Evolutionary conservation across 768 basidiomycete species (phyloP), one percentile per base, ranked within the genome.

Genomic region (Candolleomyces eurysporus): DNA sequence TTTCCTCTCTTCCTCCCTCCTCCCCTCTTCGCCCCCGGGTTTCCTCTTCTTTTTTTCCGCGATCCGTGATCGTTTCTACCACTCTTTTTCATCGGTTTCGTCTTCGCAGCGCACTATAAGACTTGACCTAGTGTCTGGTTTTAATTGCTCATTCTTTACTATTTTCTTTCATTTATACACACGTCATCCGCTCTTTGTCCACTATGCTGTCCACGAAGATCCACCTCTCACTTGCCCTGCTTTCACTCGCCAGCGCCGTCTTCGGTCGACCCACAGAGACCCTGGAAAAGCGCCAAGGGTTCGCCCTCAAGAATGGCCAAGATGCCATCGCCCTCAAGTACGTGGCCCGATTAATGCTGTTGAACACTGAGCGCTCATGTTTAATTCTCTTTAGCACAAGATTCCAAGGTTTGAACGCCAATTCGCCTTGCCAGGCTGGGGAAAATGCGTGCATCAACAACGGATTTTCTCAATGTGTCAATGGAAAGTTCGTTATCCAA

Each of bases 391-490:
- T 22, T 48, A 79, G 77, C 63, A 64, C 73, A 32, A 64, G 75
- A 51, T 77, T 78, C 63, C 69, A 71, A 63, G 71, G 68, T 7
- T 70, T 78, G 53, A 73, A 65, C 17, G 61, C 73, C 52, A 60
- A 67, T 43, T 73, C 73, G 11, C 66, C 78, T 13, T 77, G 79
- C 60, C 75, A 74, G 43, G 68, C 64, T 8, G 73, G 78, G 16
- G 71, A 80, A 52, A 66, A 78, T 43, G 83, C 84, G 8, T 89
- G 87, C 65, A 69, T 85, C 10, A 69, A 74, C 62, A 67, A 71
- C 42, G 63, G 77, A 39, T 82, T 88, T 60, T 85, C 86, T 0
- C 84, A 84, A 62, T 88, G 87, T 66, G 83, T 82, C 16, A 72
- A 69, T 32, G 84, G 83, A 57, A 76, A 75, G 59, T 79, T 80